A percentile compares a stretch with the other conserved stretches of the same genome.
These are phyloP conservation scores for Austroboletus novae-zelandiae DNA, from an alignment of 1,284 basidiomycete species.

Conservation along the genomic window DNA sequence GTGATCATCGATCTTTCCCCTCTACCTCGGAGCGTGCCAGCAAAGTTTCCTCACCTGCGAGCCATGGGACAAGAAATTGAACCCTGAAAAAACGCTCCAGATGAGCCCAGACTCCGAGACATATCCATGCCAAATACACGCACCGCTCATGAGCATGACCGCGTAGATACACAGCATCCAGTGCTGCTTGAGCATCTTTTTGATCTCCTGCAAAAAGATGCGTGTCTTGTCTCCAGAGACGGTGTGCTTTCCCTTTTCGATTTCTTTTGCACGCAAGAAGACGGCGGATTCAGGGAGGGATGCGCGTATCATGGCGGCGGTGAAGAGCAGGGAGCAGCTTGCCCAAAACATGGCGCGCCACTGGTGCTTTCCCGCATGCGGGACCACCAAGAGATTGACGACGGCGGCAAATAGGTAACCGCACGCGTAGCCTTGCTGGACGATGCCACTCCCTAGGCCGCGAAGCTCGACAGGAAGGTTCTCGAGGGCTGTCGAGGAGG, in stretches of 20 bases:
- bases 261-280: conserved; percentile 64
- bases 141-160: conserved; percentile 74
- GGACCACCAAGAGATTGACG: conserved; percentile 74
- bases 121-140: conserved; percentile 21
- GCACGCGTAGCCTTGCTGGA: conserved; percentile 81
- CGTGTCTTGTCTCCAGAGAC: conserved; percentile 55
- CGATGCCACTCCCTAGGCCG: conserved; percentile 84
- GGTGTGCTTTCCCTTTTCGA: conserved; percentile 40
- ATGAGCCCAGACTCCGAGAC: background rate
- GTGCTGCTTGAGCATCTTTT: conserved; percentile 79
- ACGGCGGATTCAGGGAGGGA: conserved; percentile 80
- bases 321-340: conserved; percentile 70
- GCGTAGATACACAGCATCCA: conserved; percentile 89
- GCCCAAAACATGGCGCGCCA: conserved; percentile 74
- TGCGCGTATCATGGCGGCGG: conserved; percentile 69
- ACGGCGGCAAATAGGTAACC: conserved; percentile 65
- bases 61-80: conserved; percentile 93
- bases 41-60: conserved; percentile 49
- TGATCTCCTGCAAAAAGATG: conserved; percentile 70
- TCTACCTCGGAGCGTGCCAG: conserved; percentile 50
- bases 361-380: conserved; percentile 39
- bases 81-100: conserved; percentile 45
- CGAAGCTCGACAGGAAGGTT: conserved; percentile 87
- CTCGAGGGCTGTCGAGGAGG: conserved; percentile 79
- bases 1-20: conserved; percentile 27